A percentile compares a stretch with the other conserved stretches of the same genome.
phyloP scores from a whole-genome alignment of 352 stramenopile genomes.

The Globisporangium polare region DNA sequence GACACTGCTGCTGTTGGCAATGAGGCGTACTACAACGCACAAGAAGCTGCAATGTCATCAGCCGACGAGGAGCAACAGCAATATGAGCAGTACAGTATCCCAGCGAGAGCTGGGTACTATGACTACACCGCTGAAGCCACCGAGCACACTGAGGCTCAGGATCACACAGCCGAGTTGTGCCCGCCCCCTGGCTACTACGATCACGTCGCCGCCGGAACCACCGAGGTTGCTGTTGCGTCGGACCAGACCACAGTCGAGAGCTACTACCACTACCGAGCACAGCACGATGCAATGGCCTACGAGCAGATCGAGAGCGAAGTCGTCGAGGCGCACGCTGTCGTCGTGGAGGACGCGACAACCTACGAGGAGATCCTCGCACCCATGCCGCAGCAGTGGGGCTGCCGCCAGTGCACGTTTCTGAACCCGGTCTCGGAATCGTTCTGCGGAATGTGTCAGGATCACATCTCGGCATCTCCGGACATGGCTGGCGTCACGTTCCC shows the following conservation, averaged over 20 bases:
- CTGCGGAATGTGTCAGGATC: conserved; percentile 55
- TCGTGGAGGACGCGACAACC: conserved; percentile 24
- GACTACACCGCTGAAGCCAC: neutral
- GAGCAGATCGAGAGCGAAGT: conserved; percentile 8
- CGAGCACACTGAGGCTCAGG: neutral
- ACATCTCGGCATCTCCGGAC: conserved; percentile 29
- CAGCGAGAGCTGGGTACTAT: neutral
- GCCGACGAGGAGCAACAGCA: neutral
- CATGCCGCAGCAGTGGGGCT: neutral
- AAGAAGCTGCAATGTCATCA: neutral
- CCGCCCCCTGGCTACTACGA: neutral
- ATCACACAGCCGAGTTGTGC: neutral
- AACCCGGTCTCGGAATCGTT: conserved; percentile 58
- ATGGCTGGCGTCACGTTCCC: neutral
- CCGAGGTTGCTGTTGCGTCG: neutral
- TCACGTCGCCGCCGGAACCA: neutral
- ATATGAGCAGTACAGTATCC: neutral
- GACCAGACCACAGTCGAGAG: neutral
- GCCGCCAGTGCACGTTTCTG: conserved; percentile 48
- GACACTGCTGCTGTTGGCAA: neutral
- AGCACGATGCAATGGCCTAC: neutral
- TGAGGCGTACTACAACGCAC: conserved; percentile 8
- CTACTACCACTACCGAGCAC: conserved; percentile 5
- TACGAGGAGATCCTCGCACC: conserved; percentile 12
- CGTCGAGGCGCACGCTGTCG: conserved; percentile 39